Percentiles rank a stretch among this genome's conserved stretches.
Evolutionary conservation across 768 basidiomycete species (phyloP).

Genomic region (Termitomyces sp.): DNA sequence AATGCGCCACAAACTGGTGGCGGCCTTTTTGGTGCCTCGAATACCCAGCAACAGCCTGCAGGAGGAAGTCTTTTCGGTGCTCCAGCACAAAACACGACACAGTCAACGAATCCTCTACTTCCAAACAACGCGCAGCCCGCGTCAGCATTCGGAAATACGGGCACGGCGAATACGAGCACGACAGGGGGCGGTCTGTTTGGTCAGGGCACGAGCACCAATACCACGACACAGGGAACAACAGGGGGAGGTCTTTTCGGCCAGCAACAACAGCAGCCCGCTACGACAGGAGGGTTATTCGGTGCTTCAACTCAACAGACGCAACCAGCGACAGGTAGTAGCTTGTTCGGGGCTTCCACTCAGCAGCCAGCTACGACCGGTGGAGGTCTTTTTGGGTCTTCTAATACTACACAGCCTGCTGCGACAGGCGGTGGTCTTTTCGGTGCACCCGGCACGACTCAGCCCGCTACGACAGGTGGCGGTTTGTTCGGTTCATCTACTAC

Average conservation of each 20-base stretch:
- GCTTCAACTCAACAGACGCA: constrained; percentile 7
- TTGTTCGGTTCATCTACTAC: constrained; percentile 25
- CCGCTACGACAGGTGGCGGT: constrained; percentile 11
- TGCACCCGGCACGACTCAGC: constrained; percentile 4
- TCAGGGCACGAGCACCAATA: constrained; percentile 5
- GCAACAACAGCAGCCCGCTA: constrained; percentile 12
- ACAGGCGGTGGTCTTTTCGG: constrained; percentile 27
- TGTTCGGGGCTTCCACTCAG: constrained; percentile 18
- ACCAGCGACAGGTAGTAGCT: constrained; percentile 9
- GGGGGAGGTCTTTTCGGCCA: constrained; percentile 19
- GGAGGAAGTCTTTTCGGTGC: constrained; percentile 24
- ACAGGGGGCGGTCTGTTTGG: constrained; percentile 15
- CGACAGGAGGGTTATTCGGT: constrained; percentile 21
- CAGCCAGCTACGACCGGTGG: constrained; percentile 15
- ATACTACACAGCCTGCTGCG: constrained; percentile 15
- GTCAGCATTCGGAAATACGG: constrained; percentile 13
- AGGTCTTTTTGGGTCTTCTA: constrained; percentile 26
- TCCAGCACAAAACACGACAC: constrained; percentile 9
- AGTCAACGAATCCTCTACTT: constrained; percentile 2
- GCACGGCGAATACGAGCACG: constrained; percentile 5
- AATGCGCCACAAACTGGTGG: constrained; percentile 13
- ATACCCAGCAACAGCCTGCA: constrained; percentile 18
- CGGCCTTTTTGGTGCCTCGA: constrained; percentile 24
- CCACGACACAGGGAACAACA: constrained; percentile 7
- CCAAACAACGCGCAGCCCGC: constrained; percentile 9